Evolutionary conservation across 495 filamentous ascomycete species (phyloP).

Genomic region (Hypoxylon crocopeplum): DNA sequence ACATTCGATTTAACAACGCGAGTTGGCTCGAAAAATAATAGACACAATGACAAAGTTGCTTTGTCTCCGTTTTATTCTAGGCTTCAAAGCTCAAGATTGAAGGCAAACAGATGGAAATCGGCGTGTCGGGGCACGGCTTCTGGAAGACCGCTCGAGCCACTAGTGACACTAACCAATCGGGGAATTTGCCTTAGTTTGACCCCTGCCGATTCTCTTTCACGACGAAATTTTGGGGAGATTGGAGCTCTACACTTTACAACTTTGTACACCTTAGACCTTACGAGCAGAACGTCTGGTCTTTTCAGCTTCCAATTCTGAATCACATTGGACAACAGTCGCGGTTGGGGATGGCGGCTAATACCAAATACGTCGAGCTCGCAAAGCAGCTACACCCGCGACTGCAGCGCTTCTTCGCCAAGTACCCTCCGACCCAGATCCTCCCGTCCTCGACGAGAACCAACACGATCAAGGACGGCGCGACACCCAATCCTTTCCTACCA

Average conservation of each 20-base stretch:
- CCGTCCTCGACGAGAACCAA: conserved; percentile 42
- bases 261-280: conserved; percentile 16
- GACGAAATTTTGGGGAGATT: conserved; percentile 22
- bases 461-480: conserved; percentile 47
- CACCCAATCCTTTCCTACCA: conserved; percentile 78
- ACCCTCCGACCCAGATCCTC: conserved; percentile 71
- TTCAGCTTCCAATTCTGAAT: too few species aligned
- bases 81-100: neutral
- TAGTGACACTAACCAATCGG: conserved; percentile 24
- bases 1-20: too few species aligned
- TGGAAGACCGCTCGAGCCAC: conserved; percentile 2
- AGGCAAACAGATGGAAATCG: conserved; percentile 19
- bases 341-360: conserved; percentile 24
- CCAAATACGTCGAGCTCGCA: conserved; percentile 64
- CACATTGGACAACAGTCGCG: too few species aligned
- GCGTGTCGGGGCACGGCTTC: conserved; percentile 18
- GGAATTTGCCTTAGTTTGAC: conserved; percentile 13
- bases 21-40: too few species aligned
- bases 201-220: conserved; percentile 16
- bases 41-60: conserved; percentile 1
- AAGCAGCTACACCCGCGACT: conserved; percentile 73
- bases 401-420: conserved; percentile 86
- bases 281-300: conserved; percentile 7
- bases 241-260: too few species aligned
- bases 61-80: conserved; percentile 9